Base-by-base conservation (phyloP, 768 basidiomycete species). In the Phylloporus arenicola region DNA sequence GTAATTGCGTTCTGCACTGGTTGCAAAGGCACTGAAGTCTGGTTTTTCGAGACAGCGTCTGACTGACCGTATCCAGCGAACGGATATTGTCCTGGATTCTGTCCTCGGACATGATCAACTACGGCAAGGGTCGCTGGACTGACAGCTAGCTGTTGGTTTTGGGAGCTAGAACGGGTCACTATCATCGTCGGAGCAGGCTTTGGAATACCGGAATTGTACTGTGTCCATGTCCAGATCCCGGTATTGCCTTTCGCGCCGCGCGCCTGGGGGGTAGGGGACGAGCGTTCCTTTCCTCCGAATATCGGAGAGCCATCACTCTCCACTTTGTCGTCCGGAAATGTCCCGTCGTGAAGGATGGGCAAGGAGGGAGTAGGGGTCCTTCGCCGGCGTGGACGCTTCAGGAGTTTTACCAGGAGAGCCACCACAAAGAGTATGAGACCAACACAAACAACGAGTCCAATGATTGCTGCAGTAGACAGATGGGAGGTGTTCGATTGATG, bases 201-300 rank as follows among this genome's bases (percentile, higher is more conserved):
- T 4, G 57, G 66, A 43, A 68, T 59, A 12, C 63, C 68, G 12
- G 75, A 71, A 38, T 73, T 75, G 29, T 80, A 81, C 54, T 79
- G 77, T 0, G 78, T 74, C 80, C 80, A 83, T 29, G 68, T 74
- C 77, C 80, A 84, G 16, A 73, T 63, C 6, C 75, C 72, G 7
- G 68, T 73, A 41, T 75, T 72, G 47, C 63, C 65, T 12, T 67
- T 69, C n/a, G 70, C 71, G 57, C 69, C 57, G 22, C 67, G 61
- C 44, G 46, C 29, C 42, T 56, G 53, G 22, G 55, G 47, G 12
- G 54, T 58, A 25, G 57, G 64, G 1, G 80, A 77, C 3, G 79
- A 76, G 31, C 77, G 67, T 38, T 88, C 86, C 58, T 82, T 81
- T 2, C 88, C 86, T n/a, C 87, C 86, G 57, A 90, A 89, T 31